Base-by-base conservation (phyloP, 139 green algal genomes). In the Chlorella sorokiniana region DNA sequence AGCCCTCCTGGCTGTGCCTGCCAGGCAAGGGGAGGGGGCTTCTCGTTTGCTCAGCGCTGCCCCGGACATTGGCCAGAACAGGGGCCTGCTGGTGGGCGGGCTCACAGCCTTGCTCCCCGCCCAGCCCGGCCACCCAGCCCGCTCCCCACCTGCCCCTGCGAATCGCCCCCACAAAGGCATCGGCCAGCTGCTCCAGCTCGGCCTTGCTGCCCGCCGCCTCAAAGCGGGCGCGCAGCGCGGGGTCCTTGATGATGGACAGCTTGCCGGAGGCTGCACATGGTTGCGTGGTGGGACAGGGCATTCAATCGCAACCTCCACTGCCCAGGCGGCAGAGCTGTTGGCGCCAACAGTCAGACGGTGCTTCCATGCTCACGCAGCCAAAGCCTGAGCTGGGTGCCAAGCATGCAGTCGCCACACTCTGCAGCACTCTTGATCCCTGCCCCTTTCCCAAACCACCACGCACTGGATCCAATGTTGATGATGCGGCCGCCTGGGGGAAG, bases 121-220 rank as follows among this genome's bases (percentile, higher is more conserved):
- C n/a, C n/a, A n/a, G n/a, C n/a, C n/a, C n/a, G n/a, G n/a, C n/a
- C 22, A 65, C 6, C 56, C 16, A 33, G 6, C 29, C 18, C 22
- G 16, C 18, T 2, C 23, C 84, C 29, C 61, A 84, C 81, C 20
- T 87, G 68, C 80, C 83, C 33, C n/a, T 56, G 20, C 65, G 40
- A 22, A 93, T 79, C n/a, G 69, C 82, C 14, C 70, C 48, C 54
- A 93, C 52, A 83, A 92, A 94, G 41, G 86, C 59, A 4, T 85
- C 37, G 0, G 79, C 75, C 67, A 94, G 76, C 37, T 56, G 31
- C 9, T 85, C 81, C 48, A 94, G 37, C n/a, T 88, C 87, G 33
- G 84, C 54, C 10, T 63, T 20, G 18, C 7, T 78, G 29, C 10
- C 42, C 4, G 80, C 83, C 9, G 62, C 29, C 70, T 91, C 83